A percentile compares a stretch with the other conserved stretches of the same genome.
These are phyloP conservation scores for Rhizophora mangle DNA, from an alignment of 345 rosid species.

Conservation along the genomic window DNA sequence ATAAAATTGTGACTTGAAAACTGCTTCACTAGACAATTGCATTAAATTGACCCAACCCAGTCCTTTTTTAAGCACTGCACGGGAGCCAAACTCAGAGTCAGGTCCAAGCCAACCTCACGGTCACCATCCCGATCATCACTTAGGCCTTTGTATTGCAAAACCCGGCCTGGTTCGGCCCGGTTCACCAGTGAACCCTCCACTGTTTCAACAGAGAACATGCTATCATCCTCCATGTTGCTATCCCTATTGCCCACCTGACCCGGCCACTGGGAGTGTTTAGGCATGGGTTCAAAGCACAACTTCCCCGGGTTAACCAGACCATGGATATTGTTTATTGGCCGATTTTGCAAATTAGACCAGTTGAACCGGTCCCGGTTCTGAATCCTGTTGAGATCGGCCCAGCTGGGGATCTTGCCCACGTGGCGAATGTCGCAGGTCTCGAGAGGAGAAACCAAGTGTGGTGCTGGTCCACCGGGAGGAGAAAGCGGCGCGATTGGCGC, in stretches of 20 bases:
- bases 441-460: slow-evolving; percentile 8
- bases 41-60: neutral
- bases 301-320: neutral
- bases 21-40: too few species aligned
- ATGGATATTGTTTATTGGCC: too few species aligned
- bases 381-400: slow-evolving; percentile 20
- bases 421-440: slow-evolving; percentile 38
- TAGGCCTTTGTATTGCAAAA: slow-evolving; percentile 4
- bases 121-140: neutral
- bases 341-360: neutral
- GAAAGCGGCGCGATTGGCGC: slow-evolving; percentile 21
- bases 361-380: slow-evolving; percentile 35
- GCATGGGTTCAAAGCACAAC: slow-evolving; percentile 1
- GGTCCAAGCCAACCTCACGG: slow-evolving; percentile 27
- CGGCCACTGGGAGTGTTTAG: neutral
- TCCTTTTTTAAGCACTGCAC: neutral
- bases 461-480: slow-evolving; percentile 16
- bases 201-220: slow-evolving; percentile 30
- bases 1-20: too few species aligned
- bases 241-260: slow-evolving; percentile 5
- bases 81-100: slow-evolving; percentile 28
- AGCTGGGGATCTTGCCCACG: slow-evolving; percentile 22
- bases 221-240: slow-evolving; percentile 20
- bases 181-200: slow-evolving; percentile 24
- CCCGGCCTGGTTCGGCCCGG: slow-evolving; percentile 2